Conservation (phyloP, 2,329 filamentous ascomycete genomes). For the Zopfia rhizophila region DNA sequence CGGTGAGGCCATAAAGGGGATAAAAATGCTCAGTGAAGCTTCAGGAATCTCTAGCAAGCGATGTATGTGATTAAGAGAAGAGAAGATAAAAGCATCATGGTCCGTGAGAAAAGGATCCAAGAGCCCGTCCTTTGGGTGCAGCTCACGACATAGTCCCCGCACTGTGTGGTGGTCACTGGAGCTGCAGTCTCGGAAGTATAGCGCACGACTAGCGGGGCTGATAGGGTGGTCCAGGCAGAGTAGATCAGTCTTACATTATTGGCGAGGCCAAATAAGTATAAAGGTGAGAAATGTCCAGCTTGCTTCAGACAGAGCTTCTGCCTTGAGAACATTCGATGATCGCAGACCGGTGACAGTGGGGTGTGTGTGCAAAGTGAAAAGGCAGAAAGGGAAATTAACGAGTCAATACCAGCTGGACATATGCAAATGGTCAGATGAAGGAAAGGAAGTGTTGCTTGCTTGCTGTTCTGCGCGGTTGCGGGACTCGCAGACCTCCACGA, state of each 20-base stretch:
- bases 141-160: constrained; percentile 25
- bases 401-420: constrained; percentile 16
- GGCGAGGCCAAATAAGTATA: constrained; percentile 22
- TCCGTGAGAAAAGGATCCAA: constrained; percentile 8
- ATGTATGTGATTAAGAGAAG: constrained; percentile 1
- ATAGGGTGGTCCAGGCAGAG: constrained; percentile 25
- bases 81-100: constrained; percentile 1
- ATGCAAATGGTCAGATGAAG: constrained; percentile 38
- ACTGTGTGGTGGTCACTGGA: constrained; percentile 17
- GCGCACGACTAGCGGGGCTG: constrained; percentile 22
- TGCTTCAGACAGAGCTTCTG: constrained; percentile 34
- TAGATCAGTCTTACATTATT: constrained; percentile 18
- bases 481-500: constrained; percentile 12
- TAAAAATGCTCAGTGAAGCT: background rate
- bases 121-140: constrained; percentile 19
- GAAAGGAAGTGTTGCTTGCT: constrained; percentile 13
- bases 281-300: constrained; percentile 27
- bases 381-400: constrained; percentile 16
- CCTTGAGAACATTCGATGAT: constrained; percentile 35
- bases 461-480: constrained; percentile 21
- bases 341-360: constrained; percentile 47
- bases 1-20: constrained; percentile 20
- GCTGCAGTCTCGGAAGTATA: constrained; percentile 23
- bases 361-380: constrained; percentile 13
- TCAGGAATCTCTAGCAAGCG: background rate